Percentiles rank a stretch among this genome's conserved stretches.
Evolutionary conservation across 345 rosid species (phyloP).

Genomic region (Moricandia arvensis): DNA sequence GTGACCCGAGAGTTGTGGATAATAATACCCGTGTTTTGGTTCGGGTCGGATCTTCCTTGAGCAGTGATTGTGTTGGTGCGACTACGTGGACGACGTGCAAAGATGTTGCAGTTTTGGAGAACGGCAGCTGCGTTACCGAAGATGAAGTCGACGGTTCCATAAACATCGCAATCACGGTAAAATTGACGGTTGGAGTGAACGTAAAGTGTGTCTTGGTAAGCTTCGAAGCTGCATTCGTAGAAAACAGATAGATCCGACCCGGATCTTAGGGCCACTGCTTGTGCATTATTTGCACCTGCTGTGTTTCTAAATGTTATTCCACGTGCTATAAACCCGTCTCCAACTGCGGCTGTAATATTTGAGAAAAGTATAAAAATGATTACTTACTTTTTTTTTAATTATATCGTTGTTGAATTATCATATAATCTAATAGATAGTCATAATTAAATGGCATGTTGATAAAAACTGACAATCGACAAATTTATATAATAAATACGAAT

Average conservation of each 20-base stretch:
- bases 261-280: conserved; percentile 72
- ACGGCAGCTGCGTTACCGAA: conserved; percentile 65
- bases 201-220: conserved; percentile 64
- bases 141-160: conserved; percentile 61
- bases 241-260: conserved; percentile 68
- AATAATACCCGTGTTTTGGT: conserved; percentile 62
- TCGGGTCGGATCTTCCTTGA: conserved; percentile 56
- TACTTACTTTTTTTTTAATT: not conserved
- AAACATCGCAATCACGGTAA: conserved; percentile 57
- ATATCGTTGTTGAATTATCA: not conserved
- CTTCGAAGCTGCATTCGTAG: conserved; percentile 60
- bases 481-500: no score
- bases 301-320: conserved; percentile 68
- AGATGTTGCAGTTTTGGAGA: conserved; percentile 53
- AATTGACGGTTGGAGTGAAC: conserved; percentile 67
- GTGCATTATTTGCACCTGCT: conserved; percentile 59
- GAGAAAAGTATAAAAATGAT: not conserved
- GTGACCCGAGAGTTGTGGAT: conserved; percentile 52
- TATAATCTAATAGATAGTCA: not conserved
- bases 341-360: conserved; percentile 51
- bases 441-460: not conserved
- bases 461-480: no score
- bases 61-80: conserved; percentile 51
- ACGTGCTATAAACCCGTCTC: conserved; percentile 58
- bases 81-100: conserved; percentile 47